Percentiles rank a stretch among this genome's conserved stretches.
These are phyloP conservation scores for Xylariaceae sp. DNA, from an alignment of 2,329 filamentous ascomycete genomes.

Conservation along the genomic window DNA sequence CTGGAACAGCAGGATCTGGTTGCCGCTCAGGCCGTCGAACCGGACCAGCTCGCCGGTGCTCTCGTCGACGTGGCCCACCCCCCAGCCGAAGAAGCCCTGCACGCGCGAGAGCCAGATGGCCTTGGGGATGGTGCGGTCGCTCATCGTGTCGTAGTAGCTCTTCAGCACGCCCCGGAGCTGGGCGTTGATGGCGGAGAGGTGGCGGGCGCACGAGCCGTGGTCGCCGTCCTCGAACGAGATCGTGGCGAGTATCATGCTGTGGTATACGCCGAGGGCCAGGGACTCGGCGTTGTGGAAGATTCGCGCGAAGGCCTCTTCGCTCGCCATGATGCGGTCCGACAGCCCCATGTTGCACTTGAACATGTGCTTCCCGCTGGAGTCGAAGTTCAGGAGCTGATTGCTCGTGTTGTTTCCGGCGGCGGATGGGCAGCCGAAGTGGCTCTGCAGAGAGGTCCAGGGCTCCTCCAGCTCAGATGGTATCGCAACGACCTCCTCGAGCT, in stretches of 20 bases:
- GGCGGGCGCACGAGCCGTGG: conserved; percentile 9
- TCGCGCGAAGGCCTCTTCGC: conserved; percentile 25
- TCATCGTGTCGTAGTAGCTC: conserved; percentile 21
- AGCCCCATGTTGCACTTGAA: conserved; percentile 26
- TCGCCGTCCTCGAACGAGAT: conserved; percentile 16
- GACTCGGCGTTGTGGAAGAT: conserved; percentile 24
- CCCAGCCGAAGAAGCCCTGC: conserved; percentile 31
- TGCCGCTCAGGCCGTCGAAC: conserved; percentile 28
- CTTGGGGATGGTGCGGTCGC: conserved; percentile 19
- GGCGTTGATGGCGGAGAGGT: conserved; percentile 11
- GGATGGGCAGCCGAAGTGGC: conserved; percentile 23
- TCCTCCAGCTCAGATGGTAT: conserved; percentile 23
- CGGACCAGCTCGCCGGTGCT: conserved; percentile 16
- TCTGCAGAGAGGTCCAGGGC: conserved; percentile 25
- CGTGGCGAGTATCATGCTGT: conserved; percentile 20
- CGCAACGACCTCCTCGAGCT: conserved; percentile 23
- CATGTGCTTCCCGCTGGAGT: conserved; percentile 15
- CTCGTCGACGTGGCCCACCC: conserved; percentile 18
- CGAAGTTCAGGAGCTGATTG: conserved; percentile 26
- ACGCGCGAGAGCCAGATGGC: conserved; percentile 25
- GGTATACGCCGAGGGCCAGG: conserved; percentile 21
- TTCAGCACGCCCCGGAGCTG: conserved; percentile 17
- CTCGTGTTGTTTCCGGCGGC: conserved; percentile 25
- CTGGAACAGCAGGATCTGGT: conserved; percentile 27
- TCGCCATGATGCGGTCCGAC: conserved; percentile 15